These are phyloP conservation scores for Fusarium sublunatum DNA, from an alignment of 2,329 filamentous ascomycete species.

Conservation along the genomic window DNA sequence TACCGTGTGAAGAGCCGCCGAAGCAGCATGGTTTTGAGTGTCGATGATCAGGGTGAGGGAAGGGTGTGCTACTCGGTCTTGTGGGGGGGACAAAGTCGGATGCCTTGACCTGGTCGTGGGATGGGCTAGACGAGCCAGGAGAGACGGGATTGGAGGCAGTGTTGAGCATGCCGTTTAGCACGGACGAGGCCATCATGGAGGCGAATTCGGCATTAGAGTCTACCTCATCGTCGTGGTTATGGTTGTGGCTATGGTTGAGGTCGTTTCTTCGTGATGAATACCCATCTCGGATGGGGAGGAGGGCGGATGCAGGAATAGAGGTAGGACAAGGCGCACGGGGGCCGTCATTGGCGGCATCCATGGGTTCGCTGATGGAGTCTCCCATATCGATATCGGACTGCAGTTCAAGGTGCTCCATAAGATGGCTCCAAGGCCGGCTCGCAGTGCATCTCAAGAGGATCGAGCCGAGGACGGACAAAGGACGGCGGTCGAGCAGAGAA, in stretches of 20 bases:
- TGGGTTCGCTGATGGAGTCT: constrained; percentile 42
- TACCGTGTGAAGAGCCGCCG: constrained; percentile 39
- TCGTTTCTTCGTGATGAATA: constrained; percentile 36
- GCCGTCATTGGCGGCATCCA: constrained; percentile 43
- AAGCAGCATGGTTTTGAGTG: constrained; percentile 47
- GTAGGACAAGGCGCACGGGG: constrained; percentile 35
- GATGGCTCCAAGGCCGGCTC: constrained; percentile 38
- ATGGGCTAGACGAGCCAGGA: constrained; percentile 64
- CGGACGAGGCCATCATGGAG: constrained; percentile 53
- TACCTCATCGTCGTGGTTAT: constrained; percentile 29
- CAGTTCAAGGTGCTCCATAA: constrained; percentile 40
- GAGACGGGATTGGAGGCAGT: constrained; percentile 66
- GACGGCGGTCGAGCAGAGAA: background rate
- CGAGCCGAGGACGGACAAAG: constrained; percentile 6
- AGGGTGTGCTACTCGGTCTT: constrained; percentile 70
- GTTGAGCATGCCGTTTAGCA: constrained; percentile 52
- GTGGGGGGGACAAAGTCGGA: constrained; percentile 50
- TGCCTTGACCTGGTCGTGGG: constrained; percentile 60
- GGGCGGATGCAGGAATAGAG: constrained; percentile 35
- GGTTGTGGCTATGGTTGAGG: constrained; percentile 23
- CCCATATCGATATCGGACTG: constrained; percentile 41
- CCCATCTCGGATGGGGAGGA: constrained; percentile 41
- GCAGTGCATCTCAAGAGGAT: constrained; percentile 42
- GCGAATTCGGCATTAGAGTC: constrained; percentile 51
- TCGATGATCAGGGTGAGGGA: constrained; percentile 65